Conservation (phyloP, 495 filamentous ascomycete species). For the Talaromyces thailandensis region DNA sequence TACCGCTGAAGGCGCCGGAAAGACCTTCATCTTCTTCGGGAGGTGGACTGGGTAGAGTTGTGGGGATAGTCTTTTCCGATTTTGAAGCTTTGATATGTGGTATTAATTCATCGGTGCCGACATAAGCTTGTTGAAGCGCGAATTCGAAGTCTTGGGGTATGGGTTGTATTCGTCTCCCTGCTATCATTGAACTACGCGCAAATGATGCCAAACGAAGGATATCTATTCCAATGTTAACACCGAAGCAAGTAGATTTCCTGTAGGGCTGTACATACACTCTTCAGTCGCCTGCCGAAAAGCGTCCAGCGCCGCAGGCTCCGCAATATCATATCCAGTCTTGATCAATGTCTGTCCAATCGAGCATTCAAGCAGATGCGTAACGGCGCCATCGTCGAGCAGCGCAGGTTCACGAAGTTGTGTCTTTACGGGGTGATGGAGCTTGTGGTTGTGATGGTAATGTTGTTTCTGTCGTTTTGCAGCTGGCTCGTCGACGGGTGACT, state of each 20-base stretch:
- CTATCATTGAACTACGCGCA: conserved; percentile 53
- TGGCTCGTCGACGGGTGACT: conserved; percentile 12
- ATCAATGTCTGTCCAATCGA: conserved; percentile 45
- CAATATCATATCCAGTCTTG: conserved; percentile 49
- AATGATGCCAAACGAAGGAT: conserved; percentile 45
- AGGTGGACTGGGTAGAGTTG: conserved; percentile 36
- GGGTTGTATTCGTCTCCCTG: conserved; percentile 49
- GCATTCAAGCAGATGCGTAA: conserved; percentile 46
- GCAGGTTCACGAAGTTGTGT: conserved; percentile 25
- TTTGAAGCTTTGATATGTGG: conserved; percentile 27
- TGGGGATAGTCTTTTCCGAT: conserved; percentile 20
- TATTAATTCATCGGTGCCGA: conserved; percentile 30
- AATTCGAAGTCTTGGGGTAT: conserved; percentile 63
- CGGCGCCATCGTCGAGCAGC: conserved; percentile 32
- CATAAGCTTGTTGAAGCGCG: conserved; percentile 36
- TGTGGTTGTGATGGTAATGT: conserved; percentile 38
- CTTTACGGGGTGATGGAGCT: conserved; percentile 20
- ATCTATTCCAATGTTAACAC: conserved; percentile 30
- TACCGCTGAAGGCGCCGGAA: conserved; percentile 20
- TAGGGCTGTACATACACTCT: conserved; percentile 45
- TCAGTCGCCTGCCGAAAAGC: conserved; percentile 47
- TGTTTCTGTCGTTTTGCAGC: conserved; percentile 37
- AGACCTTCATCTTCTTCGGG: conserved; percentile 28
- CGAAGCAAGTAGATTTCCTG: background rate
- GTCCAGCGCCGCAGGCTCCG: conserved; percentile 49